phyloP scores from a whole-genome alignment of 2,329 filamentous ascomycete genomes.

The Seiridium unicorne region DNA sequence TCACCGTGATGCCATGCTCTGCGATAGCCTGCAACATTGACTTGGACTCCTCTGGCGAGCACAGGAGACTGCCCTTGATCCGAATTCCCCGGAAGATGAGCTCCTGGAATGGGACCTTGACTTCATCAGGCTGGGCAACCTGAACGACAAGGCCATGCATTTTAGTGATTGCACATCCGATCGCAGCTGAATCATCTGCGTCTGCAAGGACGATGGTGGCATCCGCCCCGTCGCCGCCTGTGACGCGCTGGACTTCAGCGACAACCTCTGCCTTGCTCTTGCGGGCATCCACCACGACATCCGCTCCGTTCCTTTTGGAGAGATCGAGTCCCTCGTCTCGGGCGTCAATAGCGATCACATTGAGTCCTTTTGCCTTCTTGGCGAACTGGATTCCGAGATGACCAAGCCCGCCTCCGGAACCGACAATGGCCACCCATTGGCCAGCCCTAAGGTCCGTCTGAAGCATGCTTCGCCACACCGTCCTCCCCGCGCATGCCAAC shows the following conservation, averaged over 20 bases:
- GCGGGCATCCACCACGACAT: slow-evolving; percentile 51
- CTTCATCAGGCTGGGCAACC: slow-evolving; percentile 57
- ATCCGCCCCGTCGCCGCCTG: slow-evolving; percentile 47
- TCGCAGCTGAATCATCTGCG: slow-evolving; percentile 44
- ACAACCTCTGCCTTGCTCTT: slow-evolving; percentile 45
- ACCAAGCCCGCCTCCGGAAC: slow-evolving; percentile 50
- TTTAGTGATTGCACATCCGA: slow-evolving; percentile 53
- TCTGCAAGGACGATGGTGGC: slow-evolving; percentile 55
- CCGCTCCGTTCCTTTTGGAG: slow-evolving; percentile 44
- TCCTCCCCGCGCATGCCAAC: slow-evolving; percentile 34
- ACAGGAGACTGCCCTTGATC: slow-evolving; percentile 33
- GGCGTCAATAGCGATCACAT: slow-evolving; percentile 53
- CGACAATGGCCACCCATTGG: slow-evolving; percentile 43
- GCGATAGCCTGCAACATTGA: slow-evolving; percentile 47
- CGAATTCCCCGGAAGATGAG: slow-evolving; percentile 31
- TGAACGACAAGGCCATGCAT: slow-evolving; percentile 60
- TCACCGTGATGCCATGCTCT: slow-evolving; percentile 44
- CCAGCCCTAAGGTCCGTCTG: slow-evolving; percentile 13
- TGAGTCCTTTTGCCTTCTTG: slow-evolving; percentile 42
- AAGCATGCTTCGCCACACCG: slow-evolving; percentile 8
- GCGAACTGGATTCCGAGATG: slow-evolving; percentile 52
- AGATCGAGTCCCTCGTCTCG: slow-evolving; percentile 51
- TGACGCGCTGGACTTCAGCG: slow-evolving; percentile 43
- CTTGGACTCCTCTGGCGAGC: slow-evolving; percentile 39
- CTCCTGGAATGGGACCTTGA: slow-evolving; percentile 59